phyloP scores from a whole-genome alignment of 306 rosid species.

The Prunus salicina region DNA sequence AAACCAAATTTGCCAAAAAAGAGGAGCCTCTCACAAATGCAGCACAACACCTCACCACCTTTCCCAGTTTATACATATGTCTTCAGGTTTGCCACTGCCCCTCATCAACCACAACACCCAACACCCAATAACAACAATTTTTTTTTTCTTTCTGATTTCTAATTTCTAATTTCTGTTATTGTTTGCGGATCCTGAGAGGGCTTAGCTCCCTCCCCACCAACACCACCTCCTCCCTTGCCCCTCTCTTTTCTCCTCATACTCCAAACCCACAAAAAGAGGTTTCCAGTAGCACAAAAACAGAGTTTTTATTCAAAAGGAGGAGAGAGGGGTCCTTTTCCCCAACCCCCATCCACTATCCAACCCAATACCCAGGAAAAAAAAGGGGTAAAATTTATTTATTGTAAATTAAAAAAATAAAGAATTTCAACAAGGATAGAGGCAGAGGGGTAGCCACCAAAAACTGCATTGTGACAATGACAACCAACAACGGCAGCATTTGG shows the following conservation, averaged over 20 bases:
- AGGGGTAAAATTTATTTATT: not conserved
- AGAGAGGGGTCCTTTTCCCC: not conserved
- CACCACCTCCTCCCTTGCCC: not conserved
- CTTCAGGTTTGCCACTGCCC: not conserved
- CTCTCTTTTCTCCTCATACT: not conserved
- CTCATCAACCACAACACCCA: not conserved
- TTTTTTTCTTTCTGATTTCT: not conserved
- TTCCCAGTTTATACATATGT: not conserved
- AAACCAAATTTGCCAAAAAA: not conserved
- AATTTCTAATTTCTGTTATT: not conserved
- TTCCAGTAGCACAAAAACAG: no score
- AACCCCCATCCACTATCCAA: not conserved
- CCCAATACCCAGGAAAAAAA: not conserved
- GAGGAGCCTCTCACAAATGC: not conserved
- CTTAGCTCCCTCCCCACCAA: not conserved
- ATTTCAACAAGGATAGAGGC: no score
- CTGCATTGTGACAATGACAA: not conserved
- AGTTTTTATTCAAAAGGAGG: not conserved
- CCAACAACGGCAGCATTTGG: conserved; percentile 9
- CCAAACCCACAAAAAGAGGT: no score
- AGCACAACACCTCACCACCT: not conserved
- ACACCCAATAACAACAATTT: not conserved
- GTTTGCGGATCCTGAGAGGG: no score
- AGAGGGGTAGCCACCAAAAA: not conserved
- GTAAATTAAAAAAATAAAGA: no score